phyloP scores from a whole-genome alignment of 306 rosid genomes.

The Neltuma alba region DNA sequence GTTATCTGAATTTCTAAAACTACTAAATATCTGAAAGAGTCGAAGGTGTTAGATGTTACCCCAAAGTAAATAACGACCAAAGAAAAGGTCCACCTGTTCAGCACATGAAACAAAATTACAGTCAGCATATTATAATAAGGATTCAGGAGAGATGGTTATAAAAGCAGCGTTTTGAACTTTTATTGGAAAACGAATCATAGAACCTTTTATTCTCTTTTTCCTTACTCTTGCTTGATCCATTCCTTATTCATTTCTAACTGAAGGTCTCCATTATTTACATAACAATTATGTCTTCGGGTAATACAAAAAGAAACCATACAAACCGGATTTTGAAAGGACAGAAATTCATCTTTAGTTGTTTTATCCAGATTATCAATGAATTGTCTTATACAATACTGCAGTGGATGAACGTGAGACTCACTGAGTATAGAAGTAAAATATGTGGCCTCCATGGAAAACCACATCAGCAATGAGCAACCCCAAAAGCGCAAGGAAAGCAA shows the following conservation, averaged over 20 bases:
- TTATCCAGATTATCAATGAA: conserved; percentile 6
- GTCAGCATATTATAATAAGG: conserved; percentile 38
- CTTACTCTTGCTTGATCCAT: neutral
- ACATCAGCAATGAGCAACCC: conserved; percentile 54
- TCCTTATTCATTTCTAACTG: conserved; percentile 22
- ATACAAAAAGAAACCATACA: conserved; percentile 9
- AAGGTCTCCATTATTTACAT: neutral
- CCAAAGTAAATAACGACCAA: conserved; percentile 88
- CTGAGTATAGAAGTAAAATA: conserved; percentile 87
- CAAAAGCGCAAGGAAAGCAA: conserved; percentile 66
- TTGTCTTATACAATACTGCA: conserved; percentile 6
- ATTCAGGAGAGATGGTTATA: conserved; percentile 24
- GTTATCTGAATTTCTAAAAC: neutral
- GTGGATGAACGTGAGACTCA: conserved; percentile 50
- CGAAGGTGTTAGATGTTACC: conserved; percentile 55
- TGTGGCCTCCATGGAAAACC: conserved; percentile 54
- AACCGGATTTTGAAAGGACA: neutral
- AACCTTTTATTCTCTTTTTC: neutral
- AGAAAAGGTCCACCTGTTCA: conserved; percentile 92
- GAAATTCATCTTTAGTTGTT: neutral
- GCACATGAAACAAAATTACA: conserved; percentile 21
- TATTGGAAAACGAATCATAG: conserved; percentile 11
- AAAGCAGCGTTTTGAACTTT: conserved; percentile 9
- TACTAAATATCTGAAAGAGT: conserved; percentile 14
- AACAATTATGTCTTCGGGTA: neutral